A percentile compares a stretch with the other conserved stretches of the same genome.
Evolutionary conservation across 768 basidiomycete genomes (phyloP).

Genomic region (Hortiboletus flavorubellus): DNA sequence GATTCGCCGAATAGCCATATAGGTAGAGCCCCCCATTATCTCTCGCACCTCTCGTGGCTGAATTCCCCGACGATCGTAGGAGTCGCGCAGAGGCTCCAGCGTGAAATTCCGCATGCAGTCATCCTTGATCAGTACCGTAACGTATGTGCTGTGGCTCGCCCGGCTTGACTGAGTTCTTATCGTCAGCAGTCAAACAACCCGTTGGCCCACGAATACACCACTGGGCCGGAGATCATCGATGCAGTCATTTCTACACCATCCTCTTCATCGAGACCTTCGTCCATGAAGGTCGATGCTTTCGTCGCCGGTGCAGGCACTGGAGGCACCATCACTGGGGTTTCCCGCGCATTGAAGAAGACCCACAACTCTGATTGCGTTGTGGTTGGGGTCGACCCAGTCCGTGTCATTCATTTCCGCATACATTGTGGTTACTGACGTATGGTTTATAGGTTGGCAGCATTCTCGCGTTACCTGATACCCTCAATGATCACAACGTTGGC

Average conservation of each 20-base stretch:
- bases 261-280: constrained; percentile 54
- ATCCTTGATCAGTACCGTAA: constrained; percentile 93
- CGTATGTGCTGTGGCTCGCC: constrained; percentile 37
- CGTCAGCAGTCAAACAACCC: constrained; percentile 69
- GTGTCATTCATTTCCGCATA: constrained; percentile 22
- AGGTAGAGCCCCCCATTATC: constrained; percentile 55
- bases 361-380: constrained; percentile 73
- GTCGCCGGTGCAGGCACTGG: constrained; percentile 92
- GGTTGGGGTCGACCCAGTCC: constrained; percentile 88
- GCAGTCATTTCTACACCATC: constrained; percentile 67
- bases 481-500: constrained; percentile 52
- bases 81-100: constrained; percentile 73
- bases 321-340: constrained; percentile 88
- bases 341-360: constrained; percentile 71
- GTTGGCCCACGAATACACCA: constrained; percentile 84
- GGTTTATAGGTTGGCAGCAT: constrained; percentile 76
- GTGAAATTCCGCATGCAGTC: constrained; percentile 77
- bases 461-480: constrained; percentile 64
- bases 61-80: constrained; percentile 87
- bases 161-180: neutral
- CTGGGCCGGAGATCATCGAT: constrained; percentile 89
- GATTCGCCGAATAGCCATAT: constrained; percentile 90
- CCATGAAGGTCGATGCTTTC: constrained; percentile 75
- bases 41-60: constrained; percentile 62
- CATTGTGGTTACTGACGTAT: constrained; percentile 5